A percentile compares a stretch with the other conserved stretches of the same genome.
Conservation (phyloP, 208 protist species). For the Eutreptiella sp. region DNA sequence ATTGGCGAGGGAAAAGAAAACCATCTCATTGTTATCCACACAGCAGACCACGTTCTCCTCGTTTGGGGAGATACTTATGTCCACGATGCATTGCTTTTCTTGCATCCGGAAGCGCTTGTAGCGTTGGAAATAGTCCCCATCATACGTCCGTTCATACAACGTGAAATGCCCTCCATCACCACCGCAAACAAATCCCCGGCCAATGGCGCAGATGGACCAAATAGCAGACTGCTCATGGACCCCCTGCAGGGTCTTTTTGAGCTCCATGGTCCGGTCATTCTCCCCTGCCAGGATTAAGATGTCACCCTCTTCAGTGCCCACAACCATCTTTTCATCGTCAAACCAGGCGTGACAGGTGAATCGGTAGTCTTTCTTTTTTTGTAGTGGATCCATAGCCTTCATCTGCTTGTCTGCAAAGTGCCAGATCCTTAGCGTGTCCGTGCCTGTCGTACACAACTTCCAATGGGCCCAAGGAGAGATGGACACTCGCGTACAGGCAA, state of each 20-base stretch:
- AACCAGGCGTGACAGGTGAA: conserved; percentile 37
- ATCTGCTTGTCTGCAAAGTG: conserved; percentile 31
- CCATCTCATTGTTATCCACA: conserved; percentile 28
- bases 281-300: conserved; percentile 36
- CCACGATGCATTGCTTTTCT: conserved; percentile 14
- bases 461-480: conserved; percentile 35
- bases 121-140: conserved; percentile 31
- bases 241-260: conserved; percentile 16
- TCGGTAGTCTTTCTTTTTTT: conserved; percentile 10
- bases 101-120: conserved; percentile 25
- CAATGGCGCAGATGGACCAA: neutral
- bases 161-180: conserved; percentile 29
- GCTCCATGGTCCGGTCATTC: conserved; percentile 25
- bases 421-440: conserved; percentile 29
- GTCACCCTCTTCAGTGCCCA: conserved; percentile 32
- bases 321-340: conserved; percentile 35
- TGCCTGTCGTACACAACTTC: conserved; percentile 30
- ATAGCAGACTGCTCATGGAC: conserved; percentile 22
- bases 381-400: conserved; percentile 27
- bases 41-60: conserved; percentile 24
- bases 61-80: conserved; percentile 12
- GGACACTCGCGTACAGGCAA: conserved; percentile 4
- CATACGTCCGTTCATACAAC: conserved; percentile 34
- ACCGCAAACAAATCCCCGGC: conserved; percentile 30
- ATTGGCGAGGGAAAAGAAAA: conserved; percentile 17